These are phyloP conservation scores for Alternaria burnsii DNA, from an alignment of 2,329 filamentous ascomycete genomes.

Conservation along the genomic window DNA sequence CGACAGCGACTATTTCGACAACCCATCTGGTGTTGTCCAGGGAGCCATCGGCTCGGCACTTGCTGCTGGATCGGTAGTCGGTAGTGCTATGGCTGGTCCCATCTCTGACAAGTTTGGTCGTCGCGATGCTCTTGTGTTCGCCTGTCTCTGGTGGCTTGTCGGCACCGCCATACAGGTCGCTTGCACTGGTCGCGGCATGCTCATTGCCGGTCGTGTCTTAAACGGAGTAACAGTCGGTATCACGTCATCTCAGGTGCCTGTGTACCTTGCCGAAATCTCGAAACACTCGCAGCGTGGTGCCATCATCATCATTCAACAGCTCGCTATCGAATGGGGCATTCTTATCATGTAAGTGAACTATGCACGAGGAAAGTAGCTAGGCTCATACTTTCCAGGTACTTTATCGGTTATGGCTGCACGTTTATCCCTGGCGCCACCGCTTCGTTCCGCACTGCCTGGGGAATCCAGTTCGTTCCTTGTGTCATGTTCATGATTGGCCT, in stretches of 20 bases:
- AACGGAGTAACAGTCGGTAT: slow-evolving; percentile 79
- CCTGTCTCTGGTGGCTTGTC: slow-evolving; percentile 63
- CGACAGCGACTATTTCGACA: slow-evolving; percentile 57
- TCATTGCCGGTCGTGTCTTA: slow-evolving; percentile 75
- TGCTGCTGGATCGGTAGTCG: slow-evolving; percentile 74
- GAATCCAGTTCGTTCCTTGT: slow-evolving; percentile 49
- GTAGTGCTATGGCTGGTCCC: slow-evolving; percentile 67
- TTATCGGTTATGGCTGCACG: slow-evolving; percentile 48
- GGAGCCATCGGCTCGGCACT: slow-evolving; percentile 65
- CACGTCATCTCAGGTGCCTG: slow-evolving; percentile 72
- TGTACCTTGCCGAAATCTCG: slow-evolving; percentile 74
- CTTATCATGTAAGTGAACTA: slow-evolving; percentile 42
- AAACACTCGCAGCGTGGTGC: slow-evolving; percentile 67
- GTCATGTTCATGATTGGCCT: slow-evolving; percentile 57
- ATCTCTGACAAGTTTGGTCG: slow-evolving; percentile 67
- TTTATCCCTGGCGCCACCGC: slow-evolving; percentile 39
- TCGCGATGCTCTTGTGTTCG: slow-evolving; percentile 62
- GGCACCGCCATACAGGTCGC: slow-evolving; percentile 71
- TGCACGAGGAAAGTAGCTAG: neutral
- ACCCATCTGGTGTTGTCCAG: slow-evolving; percentile 58
- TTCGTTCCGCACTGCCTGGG: slow-evolving; percentile 51
- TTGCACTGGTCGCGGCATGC: slow-evolving; percentile 72
- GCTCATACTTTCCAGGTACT: slow-evolving; percentile 45
- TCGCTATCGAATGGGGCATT: slow-evolving; percentile 74
- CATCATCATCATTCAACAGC: slow-evolving; percentile 76